Percentiles rank a stretch among this genome's conserved stretches.
Conservation (phyloP, 202 grass and related monocot species). For the Carex sylvatica region DNA sequence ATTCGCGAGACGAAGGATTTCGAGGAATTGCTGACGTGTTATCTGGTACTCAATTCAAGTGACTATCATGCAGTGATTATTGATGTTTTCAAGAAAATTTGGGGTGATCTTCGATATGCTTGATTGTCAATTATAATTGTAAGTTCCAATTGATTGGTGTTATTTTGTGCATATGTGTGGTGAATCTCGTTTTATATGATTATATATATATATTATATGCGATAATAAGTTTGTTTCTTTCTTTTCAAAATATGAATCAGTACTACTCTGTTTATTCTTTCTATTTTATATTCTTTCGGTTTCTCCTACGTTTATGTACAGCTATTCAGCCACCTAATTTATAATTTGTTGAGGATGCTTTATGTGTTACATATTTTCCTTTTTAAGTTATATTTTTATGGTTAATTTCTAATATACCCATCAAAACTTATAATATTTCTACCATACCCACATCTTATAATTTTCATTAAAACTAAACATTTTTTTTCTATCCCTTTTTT, state of each 20-base stretch:
- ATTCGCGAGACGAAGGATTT: conserved; percentile 63
- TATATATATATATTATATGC: not conserved
- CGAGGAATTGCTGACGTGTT: conserved; percentile 89
- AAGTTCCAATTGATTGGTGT: not conserved
- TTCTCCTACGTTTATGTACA: not conserved
- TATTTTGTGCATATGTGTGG: not conserved
- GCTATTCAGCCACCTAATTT: no score
- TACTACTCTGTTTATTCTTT: not conserved
- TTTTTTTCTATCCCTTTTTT: no score
- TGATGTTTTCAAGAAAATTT: conserved; percentile 79
- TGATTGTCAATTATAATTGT: not conserved
- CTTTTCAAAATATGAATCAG: not conserved
- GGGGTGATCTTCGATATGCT: conserved; percentile 26
- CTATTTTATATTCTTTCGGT: not conserved
- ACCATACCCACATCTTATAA: no score
- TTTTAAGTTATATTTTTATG: no score
- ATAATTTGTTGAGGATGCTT: no score
- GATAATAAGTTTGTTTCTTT: not conserved
- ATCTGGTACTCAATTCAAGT: conserved; percentile 75
- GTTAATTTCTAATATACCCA: no score
- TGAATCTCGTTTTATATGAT: conserved; percentile 5
- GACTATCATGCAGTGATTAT: conserved; percentile 95
- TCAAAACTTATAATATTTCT: no score
- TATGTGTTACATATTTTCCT: not conserved
- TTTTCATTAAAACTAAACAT: no score